Base-by-base conservation (phyloP, 352 stramenopile species). In the Pilasporangium apinafurcum region DNA sequence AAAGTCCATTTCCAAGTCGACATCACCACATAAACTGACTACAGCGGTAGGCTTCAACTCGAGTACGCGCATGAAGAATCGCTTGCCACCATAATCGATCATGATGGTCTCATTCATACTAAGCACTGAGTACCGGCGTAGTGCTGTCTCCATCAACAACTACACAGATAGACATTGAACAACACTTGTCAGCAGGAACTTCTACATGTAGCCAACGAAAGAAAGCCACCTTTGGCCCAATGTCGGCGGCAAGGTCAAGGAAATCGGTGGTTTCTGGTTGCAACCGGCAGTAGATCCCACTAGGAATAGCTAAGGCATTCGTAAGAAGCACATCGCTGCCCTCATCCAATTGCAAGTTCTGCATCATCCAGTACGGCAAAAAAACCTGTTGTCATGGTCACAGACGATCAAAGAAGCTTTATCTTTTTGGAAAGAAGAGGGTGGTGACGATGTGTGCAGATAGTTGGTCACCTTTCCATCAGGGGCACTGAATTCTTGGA, bases 311-410 rank as follows among this genome's bases (percentile, higher is more conserved):
- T n/a, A n/a, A n/a, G n/a, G 28, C 43, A 17, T 56, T 80, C 2
- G 56, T 65, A 8, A 82, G 36, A n/a, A 64, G 44, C 8, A 82
- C 54, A 8, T 49, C 48, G 0, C 37, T 55, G 6, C 68, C 73
- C 58, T 83, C 73, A 0, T 44, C 25, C 20, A 79, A 44, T 4
- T 57, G 17, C 5, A 83, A 51, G 38, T 70, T 75, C 41, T 83
- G 67, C 73, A 86, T 86, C 25, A 86, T 78, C 73, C 73, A 86
- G 42, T 80, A 82, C 1, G 73, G 73, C 14, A 81, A 59, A 32
- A 74, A 86, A 13, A 65, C 62, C 36, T 47, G 27, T n/a, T n/a
- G n/a, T n/a, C n/a, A n/a, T n/a, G n/a, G n/a, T n/a, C n/a, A n/a
- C n/a, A n/a, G n/a, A n/a, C n/a, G n/a, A n/a, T n/a, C n/a, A n/a